phyloP scores from a whole-genome alignment of 257 asterid species.

The Cynanchum wilfordii region DNA sequence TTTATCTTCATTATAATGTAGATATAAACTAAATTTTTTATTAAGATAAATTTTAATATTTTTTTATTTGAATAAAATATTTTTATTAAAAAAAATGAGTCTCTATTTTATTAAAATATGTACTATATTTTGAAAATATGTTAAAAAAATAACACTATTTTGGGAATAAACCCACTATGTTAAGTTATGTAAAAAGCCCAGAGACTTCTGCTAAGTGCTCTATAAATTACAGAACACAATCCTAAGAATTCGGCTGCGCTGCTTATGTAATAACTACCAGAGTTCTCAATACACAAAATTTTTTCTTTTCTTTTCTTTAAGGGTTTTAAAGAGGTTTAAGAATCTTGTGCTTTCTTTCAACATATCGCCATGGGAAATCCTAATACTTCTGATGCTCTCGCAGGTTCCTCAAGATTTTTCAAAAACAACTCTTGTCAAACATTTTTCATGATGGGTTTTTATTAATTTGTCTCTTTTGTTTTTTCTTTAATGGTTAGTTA shows the following conservation, averaged over 20 bases:
- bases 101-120: no score
- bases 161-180: no score
- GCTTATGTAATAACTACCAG: not conserved
- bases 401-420: slow-evolving; percentile 37
- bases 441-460: not conserved
- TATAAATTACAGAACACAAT: no score
- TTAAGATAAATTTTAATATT: no score
- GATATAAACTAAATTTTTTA: no score
- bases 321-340: not conserved
- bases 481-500: slow-evolving; percentile 36
- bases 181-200: not conserved
- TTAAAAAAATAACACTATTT: no score
- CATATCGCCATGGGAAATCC: slow-evolving; percentile 19
- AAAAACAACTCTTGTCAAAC: not conserved
- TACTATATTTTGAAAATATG: no score
- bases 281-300: no score
- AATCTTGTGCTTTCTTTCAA: not conserved
- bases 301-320: not conserved
- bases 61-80: no score
- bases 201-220: not conserved
- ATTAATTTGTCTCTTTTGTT: slow-evolving; percentile 4
- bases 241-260: no score
- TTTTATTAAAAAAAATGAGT: no score
- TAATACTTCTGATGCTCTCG: slow-evolving; percentile 87
- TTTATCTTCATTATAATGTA: no score